These are phyloP conservation scores for Adansonia rubrostipa DNA, from an alignment of 441 rosid species.

Conservation along the genomic window DNA sequence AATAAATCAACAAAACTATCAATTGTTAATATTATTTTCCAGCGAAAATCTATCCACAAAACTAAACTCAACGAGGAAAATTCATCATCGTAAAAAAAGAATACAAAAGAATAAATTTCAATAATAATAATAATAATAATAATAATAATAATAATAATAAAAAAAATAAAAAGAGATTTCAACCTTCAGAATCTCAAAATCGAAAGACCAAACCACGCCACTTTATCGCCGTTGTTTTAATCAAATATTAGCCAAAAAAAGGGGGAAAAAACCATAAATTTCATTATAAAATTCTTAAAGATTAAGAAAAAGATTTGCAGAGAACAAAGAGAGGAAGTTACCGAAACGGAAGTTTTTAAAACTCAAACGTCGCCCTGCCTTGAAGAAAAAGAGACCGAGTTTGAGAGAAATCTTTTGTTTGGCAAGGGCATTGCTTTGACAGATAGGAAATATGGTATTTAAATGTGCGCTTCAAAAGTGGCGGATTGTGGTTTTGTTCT, in stretches of 20 bases:
- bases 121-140: background rate
- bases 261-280: background rate
- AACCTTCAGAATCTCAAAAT: background rate
- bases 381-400: background rate
- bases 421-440: background rate
- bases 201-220: background rate
- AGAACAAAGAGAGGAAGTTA: background rate
- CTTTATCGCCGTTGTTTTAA: slow-evolving; percentile 1
- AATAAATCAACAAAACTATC: background rate
- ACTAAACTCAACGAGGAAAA: background rate
- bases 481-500: background rate
- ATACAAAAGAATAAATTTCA: background rate
- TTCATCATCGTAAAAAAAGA: background rate
- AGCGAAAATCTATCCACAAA: background rate
- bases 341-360: background rate
- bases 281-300: background rate
- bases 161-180: background rate
- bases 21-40: background rate
- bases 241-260: background rate
- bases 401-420: background rate
- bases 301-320: background rate
- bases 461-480: background rate
- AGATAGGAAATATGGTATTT: background rate
- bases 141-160: too few species aligned
- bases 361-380: background rate